Base-by-base conservation (phyloP, 2,329 filamentous ascomycete genomes). In the Fusarium nodosum region DNA sequence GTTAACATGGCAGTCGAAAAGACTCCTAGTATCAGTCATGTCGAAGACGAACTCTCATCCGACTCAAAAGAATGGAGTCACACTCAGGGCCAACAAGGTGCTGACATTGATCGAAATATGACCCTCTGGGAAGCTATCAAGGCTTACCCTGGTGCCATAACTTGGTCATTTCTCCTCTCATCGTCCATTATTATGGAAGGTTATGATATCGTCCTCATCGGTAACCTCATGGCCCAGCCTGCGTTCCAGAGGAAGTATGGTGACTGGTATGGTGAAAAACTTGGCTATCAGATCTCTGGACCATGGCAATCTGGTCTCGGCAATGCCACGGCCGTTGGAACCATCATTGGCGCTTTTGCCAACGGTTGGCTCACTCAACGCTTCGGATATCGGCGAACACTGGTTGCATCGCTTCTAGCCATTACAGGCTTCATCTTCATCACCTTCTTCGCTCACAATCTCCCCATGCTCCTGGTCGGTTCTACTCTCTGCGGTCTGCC, bases 401-500 rank as follows among this genome's bases (percentile, higher is more conserved):
- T 90, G 6, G 22, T 57, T 2, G 66, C 84, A 86, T 36, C 80
- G 68, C 18, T 85, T 83, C 4, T 65, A 84, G 48, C 66, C 76
- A 5, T 57, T 1, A 61, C 69, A 0, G 73, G 64, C 8, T 72
- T 78, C 22, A 73, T 79, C 24, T 77, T 78, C 15, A 72, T 79
- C 11, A 72, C 74, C 1, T 79, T 79, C 67, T 78, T 78, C 34
- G 76, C 77, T 1, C 72, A 77, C 6, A 76, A 76, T 4, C 74
- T 83, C 3, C 71, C 77, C 1, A 79, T 82, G 6, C 76, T 85
- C 10, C 74, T 85, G 0, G 78, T 81, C 0, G 83, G 82, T 8
- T 79, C 85, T 56, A 75, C 85, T 34, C 73, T 87, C 5, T 84
- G 81, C n/a, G 80, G 79, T 22, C 64, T 84, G 0, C 76, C 80